Percentiles rank a stretch among this genome's conserved stretches.
Conservation (phyloP, 345 rosid species). For the Eucalyptus pumila region DNA sequence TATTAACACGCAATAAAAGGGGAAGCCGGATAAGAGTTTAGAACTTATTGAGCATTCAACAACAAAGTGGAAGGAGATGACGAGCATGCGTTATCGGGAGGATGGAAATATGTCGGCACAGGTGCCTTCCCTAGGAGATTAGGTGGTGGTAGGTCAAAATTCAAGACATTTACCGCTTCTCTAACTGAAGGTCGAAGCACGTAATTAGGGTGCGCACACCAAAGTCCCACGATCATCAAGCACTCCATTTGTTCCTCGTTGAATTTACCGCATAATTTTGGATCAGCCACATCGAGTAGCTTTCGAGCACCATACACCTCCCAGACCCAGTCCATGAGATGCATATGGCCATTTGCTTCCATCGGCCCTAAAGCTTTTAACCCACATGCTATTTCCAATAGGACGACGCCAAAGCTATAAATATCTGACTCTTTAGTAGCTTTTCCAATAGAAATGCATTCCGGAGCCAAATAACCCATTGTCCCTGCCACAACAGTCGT, state of each 20-base stretch:
- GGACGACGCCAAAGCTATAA: constrained; percentile 13
- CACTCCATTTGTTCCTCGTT: neutral
- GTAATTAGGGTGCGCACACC: constrained; percentile 1
- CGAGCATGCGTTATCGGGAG: neutral
- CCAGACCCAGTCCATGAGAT: constrained; percentile 3
- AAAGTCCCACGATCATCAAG: constrained; percentile 5
- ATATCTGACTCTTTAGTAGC: constrained; percentile 10
- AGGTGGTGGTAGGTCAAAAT: neutral
- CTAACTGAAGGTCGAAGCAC: constrained; percentile 1
- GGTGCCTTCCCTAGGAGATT: neutral
- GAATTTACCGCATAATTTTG: neutral
- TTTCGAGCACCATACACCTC: neutral
- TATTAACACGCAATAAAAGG: too few species aligned
- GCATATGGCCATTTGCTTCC: neutral
- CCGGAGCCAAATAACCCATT: constrained; percentile 8
- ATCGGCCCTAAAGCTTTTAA: neutral
- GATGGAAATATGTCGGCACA: neutral
- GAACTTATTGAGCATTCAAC: too few species aligned
- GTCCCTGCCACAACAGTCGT: constrained; percentile 9
- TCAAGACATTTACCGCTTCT: neutral
- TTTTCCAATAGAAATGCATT: neutral
- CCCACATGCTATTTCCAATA: constrained; percentile 9
- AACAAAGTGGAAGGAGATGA: too few species aligned
- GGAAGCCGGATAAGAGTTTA: too few species aligned
- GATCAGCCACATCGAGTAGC: neutral